Percentiles rank a stretch among this genome's conserved stretches.
These are phyloP conservation scores for Selaginella tamariscina DNA, from an alignment of 75 land plant species.

Conservation along the genomic window DNA sequence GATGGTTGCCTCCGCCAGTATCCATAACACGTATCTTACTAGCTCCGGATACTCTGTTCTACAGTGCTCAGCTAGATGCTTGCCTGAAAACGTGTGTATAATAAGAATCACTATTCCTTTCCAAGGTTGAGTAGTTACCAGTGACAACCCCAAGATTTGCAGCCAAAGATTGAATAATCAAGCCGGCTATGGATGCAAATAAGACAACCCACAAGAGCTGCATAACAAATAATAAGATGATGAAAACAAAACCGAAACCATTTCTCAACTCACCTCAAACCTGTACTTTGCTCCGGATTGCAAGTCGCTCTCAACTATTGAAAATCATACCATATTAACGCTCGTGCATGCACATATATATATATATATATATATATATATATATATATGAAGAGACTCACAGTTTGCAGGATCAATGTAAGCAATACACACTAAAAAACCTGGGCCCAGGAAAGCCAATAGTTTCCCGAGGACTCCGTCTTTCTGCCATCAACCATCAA, in stretches of 20 bases:
- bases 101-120: not conserved
- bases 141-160: conserved; percentile 27
- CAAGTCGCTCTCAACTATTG: conserved; percentile 17
- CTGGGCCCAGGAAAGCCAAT: conserved; percentile 75
- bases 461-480: conserved; percentile 61
- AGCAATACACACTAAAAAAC: conserved; percentile 84
- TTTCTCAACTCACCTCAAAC: conserved; percentile 12
- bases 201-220: conserved; percentile 27
- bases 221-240: not conserved
- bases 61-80: conserved; percentile 10
- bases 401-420: conserved; percentile 97
- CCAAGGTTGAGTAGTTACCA: conserved; percentile 6
- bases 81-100: not conserved
- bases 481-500: too few species aligned
- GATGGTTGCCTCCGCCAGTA: conserved; percentile 3
- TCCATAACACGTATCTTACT: not conserved
- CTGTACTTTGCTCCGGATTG: conserved; percentile 12
- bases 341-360: too few species aligned
- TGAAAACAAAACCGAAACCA: not conserved
- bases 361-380: too few species aligned
- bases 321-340: too few species aligned
- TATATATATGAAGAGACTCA: conserved; percentile 24
- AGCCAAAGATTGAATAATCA: conserved; percentile 19
- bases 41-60: not conserved
- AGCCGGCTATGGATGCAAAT: conserved; percentile 19